Conservation (phyloP, 2,329 filamentous ascomycete species). For the Rasamsonia emersonii region DNA sequence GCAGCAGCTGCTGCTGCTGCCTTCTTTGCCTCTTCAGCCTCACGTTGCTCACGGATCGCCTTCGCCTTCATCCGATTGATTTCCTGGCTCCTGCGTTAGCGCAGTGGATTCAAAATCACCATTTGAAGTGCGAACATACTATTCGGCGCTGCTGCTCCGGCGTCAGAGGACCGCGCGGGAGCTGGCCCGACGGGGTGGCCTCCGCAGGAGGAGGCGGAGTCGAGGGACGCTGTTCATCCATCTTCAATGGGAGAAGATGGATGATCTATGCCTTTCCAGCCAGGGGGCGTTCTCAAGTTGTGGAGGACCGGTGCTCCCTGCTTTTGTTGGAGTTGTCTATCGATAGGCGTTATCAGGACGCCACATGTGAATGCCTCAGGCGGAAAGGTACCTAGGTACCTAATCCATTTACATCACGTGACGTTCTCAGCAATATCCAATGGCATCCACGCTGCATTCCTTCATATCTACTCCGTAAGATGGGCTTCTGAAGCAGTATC, state of each 20-base stretch:
- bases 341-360: no score
- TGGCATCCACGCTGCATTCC: no score
- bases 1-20: slow-evolving; percentile 18
- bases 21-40: slow-evolving; percentile 50
- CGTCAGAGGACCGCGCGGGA: slow-evolving; percentile 43
- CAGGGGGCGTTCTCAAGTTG: background rate
- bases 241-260: slow-evolving; percentile 1
- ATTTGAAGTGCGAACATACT: slow-evolving; percentile 24
- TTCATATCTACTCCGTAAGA: no score
- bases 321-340: no score
- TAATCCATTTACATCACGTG: no score
- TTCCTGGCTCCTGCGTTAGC: slow-evolving; percentile 51
- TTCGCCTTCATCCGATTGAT: slow-evolving; percentile 82
- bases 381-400: slow-evolving; percentile 1
- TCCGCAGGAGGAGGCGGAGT: slow-evolving; percentile 7
- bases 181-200: slow-evolving; percentile 4
- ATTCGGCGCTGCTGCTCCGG: slow-evolving; percentile 54
- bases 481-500: no score
- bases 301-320: no score
- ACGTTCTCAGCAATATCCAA: no score
- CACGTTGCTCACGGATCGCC: slow-evolving; percentile 66
- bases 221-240: slow-evolving; percentile 6
- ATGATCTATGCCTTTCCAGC: background rate
- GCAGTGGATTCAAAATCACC: background rate
- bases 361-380: slow-evolving; percentile 7